Evolutionary conservation across 805 yeast genomes (phyloP), one percentile per base, ranked within the genome.

Genomic region (Saccharomycopsis sp.): DNA sequence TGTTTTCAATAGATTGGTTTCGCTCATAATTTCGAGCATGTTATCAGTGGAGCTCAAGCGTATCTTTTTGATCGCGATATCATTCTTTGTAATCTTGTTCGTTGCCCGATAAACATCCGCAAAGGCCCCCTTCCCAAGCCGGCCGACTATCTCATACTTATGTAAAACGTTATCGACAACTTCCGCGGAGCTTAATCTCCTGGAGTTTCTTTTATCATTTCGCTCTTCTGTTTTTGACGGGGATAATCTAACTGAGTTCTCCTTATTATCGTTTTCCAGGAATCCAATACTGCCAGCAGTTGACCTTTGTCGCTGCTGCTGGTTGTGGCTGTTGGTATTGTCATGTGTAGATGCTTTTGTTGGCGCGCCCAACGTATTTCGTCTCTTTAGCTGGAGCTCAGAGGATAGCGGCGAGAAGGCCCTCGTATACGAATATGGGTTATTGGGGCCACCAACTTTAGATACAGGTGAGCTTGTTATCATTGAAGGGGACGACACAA

Each of bases 101-200:
- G 83, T 72, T 0, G 92, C 97, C 59, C 80, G 79, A 70, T 85
- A 91, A 2, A 92, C 97, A 46, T 81, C 80, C 1, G 97, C 98
- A 68, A 83, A 91, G 0, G 97, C 97, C 1, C 99, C 99, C 60
- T 81, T 81, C 2, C 98, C 99, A 1, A 94, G 75, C 41, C 85
- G 78, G 52, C 83, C 86, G 52, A 77, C 75, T 64, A 84, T 74
- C 29, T 74, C 74, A 65, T 80, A 83, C 56, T 77, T 77, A 21
- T 62, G 58, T 24, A 59, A 21, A 46, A 58, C 53, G 52, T 48
- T 54, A 55, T 57, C 62, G 37, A 58, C 46, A 9, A 59, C 12
- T 44, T 59, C 62, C 18, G 62, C 57, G 23, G 62, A 59, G 41
- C 58, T 57, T 8, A 59, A 34, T n/a, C 59, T 34, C 21, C 52